Evolutionary conservation across 192 early-diverging fungal genomes (phyloP), one percentile per base, ranked within the genome.

Genomic region (Gonapodya prolifera): DNA sequence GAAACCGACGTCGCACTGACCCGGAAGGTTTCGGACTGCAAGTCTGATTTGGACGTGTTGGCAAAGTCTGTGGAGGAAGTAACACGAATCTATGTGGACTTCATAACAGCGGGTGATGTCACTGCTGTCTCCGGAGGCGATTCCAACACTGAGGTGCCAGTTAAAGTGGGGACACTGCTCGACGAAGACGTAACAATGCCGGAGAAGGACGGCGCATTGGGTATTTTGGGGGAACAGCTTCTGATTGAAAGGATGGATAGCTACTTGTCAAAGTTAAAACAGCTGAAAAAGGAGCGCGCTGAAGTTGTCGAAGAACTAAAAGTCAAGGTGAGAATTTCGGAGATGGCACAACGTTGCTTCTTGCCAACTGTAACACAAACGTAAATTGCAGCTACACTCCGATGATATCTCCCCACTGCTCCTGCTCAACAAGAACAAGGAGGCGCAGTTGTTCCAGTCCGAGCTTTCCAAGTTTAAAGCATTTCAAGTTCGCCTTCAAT

Each of bases 391-490:
- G 87, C 86, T 92, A 0, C 91, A 91, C 70, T 84, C 94, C 75
- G 97, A 99, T 83, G 96, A 99, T 77, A 98, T 98, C 69, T 92
- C 91, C 30, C 87, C 88, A 29, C 75, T 93, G 8, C 78, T 96
- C 70, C 85, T 95, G 29, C 75, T 94, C 2, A 93, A 96, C 85
- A 91, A 94, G 77, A 91, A 92, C 76, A 88, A 93, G 35, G 95
- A 98, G 82, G 84, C 83, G 2, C 91, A 95, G 75, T 82, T 99
- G 30, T 98, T 99, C 89, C 87, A 91, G 2, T 86, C 89, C 73
- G 96, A 99, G 83, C 85, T 99, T 45, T 91, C 91, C 79, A 99
- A 99, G 82, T 99, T 92, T 80, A 87, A 92, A 33, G 91, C 89
- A 28, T 85, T 93, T 77, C 88, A 91, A 70, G 87, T 91, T 70